Evolutionary conservation across 139 green algal genomes (phyloP).

Genomic region (Marvania coccoides): DNA sequence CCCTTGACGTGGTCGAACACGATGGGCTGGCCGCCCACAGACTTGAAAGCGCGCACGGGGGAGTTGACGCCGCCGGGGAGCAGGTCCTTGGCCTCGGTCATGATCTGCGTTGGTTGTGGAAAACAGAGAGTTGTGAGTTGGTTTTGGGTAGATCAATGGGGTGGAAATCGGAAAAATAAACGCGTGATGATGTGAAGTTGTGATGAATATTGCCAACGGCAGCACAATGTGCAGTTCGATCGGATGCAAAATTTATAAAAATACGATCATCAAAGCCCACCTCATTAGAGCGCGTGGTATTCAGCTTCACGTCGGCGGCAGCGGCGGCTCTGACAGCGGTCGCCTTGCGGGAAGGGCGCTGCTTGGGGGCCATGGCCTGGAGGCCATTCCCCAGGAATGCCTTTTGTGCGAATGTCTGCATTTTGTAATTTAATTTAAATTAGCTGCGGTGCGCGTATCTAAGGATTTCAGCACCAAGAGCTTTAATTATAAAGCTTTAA

Average conservation of each 20-base stretch:
- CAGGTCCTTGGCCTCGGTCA: constrained; percentile 85
- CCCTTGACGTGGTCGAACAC: constrained; percentile 97
- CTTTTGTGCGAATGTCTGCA: constrained; percentile 2
- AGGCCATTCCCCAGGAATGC: background rate
- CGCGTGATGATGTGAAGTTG: too few species aligned
- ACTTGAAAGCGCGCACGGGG: constrained; percentile 95
- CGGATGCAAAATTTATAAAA: background rate
- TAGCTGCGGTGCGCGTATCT: too few species aligned
- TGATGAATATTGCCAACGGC: too few species aligned
- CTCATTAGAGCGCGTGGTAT: constrained; percentile 43
- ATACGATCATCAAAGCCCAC: constrained; percentile 6
- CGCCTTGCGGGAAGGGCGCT: background rate
- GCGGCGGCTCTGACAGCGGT: background rate
- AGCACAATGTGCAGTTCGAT: background rate
- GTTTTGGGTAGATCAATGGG: background rate
- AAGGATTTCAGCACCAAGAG: too few species aligned
- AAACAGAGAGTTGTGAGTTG: background rate
- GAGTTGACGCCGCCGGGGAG: constrained; percentile 97
- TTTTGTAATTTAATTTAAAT: too few species aligned
- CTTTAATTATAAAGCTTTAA: background rate
- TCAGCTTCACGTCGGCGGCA: constrained; percentile 19
- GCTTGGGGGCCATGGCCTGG: background rate
- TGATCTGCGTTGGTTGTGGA: constrained; percentile 70
- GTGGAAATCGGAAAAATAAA: constrained; percentile 1
- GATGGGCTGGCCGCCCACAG: constrained; percentile 93